Evolutionary conservation across 768 basidiomycete species (phyloP).

Genomic region (Melanogaster broomeanus): DNA sequence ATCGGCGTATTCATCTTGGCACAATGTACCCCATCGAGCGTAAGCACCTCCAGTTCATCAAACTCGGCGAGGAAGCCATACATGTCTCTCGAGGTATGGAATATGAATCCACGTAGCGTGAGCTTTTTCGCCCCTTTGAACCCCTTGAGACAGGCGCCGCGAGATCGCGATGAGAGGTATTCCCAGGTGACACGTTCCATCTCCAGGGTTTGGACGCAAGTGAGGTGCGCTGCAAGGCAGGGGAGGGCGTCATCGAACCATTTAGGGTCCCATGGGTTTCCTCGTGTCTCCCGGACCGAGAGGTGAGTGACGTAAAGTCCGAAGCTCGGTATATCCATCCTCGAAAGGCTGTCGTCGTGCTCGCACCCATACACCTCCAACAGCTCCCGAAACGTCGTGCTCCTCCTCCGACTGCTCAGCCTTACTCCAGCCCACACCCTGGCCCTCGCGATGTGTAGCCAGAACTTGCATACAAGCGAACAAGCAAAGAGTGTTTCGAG

Average conservation of each 20-base stretch:
- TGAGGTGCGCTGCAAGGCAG: constrained; percentile 19
- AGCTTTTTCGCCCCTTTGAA: constrained; percentile 25
- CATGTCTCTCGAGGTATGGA: constrained; percentile 28
- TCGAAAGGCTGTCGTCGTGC: constrained; percentile 26
- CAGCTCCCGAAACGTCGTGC: constrained; percentile 21
- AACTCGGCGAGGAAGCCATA: constrained; percentile 30
- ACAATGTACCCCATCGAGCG: constrained; percentile 31
- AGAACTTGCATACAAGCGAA: constrained; percentile 32
- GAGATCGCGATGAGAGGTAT: constrained; percentile 29
- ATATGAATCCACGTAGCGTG: constrained; percentile 24
- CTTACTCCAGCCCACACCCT: constrained; percentile 25
- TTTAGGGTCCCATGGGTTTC: constrained; percentile 33
- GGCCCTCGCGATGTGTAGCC: constrained; percentile 25
- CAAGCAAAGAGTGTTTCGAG: constrained; percentile 23
- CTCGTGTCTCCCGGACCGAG: constrained; percentile 31
- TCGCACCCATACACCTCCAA: constrained; percentile 16
- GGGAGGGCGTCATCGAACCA: constrained; percentile 34
- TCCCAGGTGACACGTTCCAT: constrained; percentile 35
- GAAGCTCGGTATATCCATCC: constrained; percentile 49
- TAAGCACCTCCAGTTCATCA: constrained; percentile 25
- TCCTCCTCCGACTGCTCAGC: constrained; percentile 17
- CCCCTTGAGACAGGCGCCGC: constrained; percentile 21
- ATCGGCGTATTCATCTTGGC: constrained; percentile 13
- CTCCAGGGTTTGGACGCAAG: constrained; percentile 23
- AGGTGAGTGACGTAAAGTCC: constrained; percentile 50